Percentiles rank a stretch among this genome's conserved stretches.
Conservation (phyloP, 306 rosid genomes). For the Castanea crenata region DNA sequence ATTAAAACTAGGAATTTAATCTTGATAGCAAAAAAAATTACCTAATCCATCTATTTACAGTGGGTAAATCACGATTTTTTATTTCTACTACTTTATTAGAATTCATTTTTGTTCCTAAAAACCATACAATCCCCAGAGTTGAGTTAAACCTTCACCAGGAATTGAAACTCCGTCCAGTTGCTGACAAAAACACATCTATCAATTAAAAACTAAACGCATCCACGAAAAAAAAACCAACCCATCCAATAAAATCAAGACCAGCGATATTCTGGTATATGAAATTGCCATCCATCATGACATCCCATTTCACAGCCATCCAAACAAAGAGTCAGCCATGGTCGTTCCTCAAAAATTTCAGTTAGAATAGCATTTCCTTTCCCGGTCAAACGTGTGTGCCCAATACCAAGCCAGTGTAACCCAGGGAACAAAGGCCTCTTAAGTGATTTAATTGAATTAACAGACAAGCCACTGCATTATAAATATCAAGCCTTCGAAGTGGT, state of each 20-base stretch:
- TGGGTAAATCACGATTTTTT: no score
- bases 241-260: background rate
- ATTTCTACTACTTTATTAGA: no score
- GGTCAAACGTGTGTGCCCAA: constrained; percentile 19
- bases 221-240: no score
- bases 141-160: no score
- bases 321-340: constrained; percentile 31
- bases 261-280: constrained; percentile 15
- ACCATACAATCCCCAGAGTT: no score
- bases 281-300: constrained; percentile 40
- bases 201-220: no score
- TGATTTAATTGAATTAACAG: constrained; percentile 13
- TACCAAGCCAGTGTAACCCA: constrained; percentile 35
- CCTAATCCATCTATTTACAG: no score
- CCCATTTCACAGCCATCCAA: constrained; percentile 35
- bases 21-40: no score
- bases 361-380: constrained; percentile 4
- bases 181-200: no score
- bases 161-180: no score
- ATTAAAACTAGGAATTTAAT: no score
- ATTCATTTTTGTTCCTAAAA: no score
- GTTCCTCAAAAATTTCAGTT: constrained; percentile 1
- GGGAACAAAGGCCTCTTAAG: constrained; percentile 26
- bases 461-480: constrained; percentile 25
- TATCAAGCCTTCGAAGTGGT: constrained; percentile 28